Percentiles rank a stretch among this genome's conserved stretches.
These are phyloP conservation scores for Bidens hawaiensis DNA, from an alignment of 140 eudicot genomes.

Conservation along the genomic window DNA sequence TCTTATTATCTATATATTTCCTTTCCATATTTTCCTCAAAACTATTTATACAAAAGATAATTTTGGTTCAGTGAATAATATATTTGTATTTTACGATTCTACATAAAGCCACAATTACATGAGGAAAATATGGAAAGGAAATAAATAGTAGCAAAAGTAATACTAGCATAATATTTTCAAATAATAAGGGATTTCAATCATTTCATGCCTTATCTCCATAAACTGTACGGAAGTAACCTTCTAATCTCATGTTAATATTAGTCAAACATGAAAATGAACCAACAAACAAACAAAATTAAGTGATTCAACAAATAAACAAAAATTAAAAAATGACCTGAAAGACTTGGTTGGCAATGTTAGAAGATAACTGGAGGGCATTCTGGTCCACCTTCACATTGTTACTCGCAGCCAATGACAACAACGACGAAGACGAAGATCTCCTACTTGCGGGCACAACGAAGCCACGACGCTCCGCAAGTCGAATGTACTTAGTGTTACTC, in stretches of 20 bases:
- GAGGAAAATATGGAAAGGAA: too few relatives aligned
- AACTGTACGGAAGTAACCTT: background rate
- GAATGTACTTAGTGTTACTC: constrained; percentile 37
- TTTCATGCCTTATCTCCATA: too few relatives aligned
- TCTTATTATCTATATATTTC: too few relatives aligned
- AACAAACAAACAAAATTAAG: background rate
- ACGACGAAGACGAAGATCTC: too few relatives aligned
- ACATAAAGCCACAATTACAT: too few relatives aligned
- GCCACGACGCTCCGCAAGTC: constrained; percentile 36
- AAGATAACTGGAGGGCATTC: constrained; percentile 25
- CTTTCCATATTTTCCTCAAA: too few relatives aligned
- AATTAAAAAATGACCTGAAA: constrained; percentile 55
- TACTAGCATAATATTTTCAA: too few relatives aligned
- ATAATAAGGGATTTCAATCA: too few relatives aligned
- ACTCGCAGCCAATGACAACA: background rate
- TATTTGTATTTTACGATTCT: too few relatives aligned
- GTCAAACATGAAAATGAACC: background rate
- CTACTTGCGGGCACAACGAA: constrained; percentile 15
- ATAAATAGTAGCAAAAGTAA: too few relatives aligned
- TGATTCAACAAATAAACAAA: background rate
- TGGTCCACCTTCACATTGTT: constrained; percentile 24
- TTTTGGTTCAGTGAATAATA: too few relatives aligned
- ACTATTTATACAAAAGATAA: too few relatives aligned
- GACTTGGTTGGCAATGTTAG: constrained; percentile 36
- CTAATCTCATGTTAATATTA: background rate